Evolutionary conservation across 352 stramenopile genomes (phyloP).

Genomic region (Lagenidium sp.): DNA sequence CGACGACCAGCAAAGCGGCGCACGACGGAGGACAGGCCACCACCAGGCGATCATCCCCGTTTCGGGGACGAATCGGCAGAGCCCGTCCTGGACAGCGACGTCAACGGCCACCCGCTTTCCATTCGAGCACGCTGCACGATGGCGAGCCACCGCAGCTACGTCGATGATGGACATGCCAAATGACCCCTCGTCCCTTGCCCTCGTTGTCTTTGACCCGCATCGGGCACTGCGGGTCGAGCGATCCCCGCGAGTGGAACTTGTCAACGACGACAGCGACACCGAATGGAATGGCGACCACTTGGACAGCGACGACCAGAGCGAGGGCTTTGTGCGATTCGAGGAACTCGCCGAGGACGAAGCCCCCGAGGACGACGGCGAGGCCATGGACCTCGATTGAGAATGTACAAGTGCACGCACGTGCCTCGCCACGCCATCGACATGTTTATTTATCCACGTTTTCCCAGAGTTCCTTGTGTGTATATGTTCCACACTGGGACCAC

Average conservation of each 20-base stretch:
- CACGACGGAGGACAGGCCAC: too few relatives aligned
- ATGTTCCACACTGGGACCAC: too few relatives aligned
- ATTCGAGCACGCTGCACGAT: slow-evolving; percentile 4
- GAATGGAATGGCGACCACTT: slow-evolving; percentile 8
- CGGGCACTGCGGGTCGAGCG: slow-evolving; percentile 4
- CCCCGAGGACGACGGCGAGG: slow-evolving; percentile 18
- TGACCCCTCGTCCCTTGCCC: slow-evolving; percentile 15
- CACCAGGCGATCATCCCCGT: slow-evolving; percentile 7
- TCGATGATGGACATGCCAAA: slow-evolving; percentile 14
- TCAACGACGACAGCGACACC: slow-evolving; percentile 36
- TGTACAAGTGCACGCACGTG: background rate
- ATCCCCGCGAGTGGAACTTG: slow-evolving; percentile 35
- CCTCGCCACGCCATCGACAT: background rate
- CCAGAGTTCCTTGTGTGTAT: too few relatives aligned
- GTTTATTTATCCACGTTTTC: too few relatives aligned
- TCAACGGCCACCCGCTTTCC: slow-evolving; percentile 1
- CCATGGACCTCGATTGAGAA: slow-evolving; percentile 63
- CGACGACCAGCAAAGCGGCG: slow-evolving; percentile 1
- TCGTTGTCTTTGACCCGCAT: slow-evolving; percentile 54
- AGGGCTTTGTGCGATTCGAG: slow-evolving; percentile 54
- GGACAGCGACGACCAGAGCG: slow-evolving; percentile 16
- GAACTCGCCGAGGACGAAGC: slow-evolving; percentile 56
- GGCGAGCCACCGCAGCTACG: slow-evolving; percentile 3
- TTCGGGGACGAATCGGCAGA: too few relatives aligned
- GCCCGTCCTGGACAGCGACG: background rate